Percentiles rank a stretch among this genome's conserved stretches.
phyloP scores from a whole-genome alignment of 768 basidiomycete species.

The Mycena venus region DNA sequence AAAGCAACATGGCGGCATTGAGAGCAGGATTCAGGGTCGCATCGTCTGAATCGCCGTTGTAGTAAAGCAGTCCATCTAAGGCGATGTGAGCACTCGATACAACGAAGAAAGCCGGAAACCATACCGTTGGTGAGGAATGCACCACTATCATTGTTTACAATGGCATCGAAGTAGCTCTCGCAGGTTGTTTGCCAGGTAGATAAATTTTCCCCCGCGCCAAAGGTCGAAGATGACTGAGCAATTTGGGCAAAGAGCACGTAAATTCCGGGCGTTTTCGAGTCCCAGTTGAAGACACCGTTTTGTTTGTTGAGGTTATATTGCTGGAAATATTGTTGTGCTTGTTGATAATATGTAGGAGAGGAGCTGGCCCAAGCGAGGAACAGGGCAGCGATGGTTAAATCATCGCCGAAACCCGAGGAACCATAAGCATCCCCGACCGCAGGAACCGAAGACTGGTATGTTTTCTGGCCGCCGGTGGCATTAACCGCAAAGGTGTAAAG shows the following conservation, averaged over 20 bases:
- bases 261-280: conserved; percentile 82
- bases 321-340: conserved; percentile 74
- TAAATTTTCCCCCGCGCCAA: conserved; percentile 71
- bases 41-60: conserved; percentile 84
- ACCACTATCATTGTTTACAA: conserved; percentile 69
- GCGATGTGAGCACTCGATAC: not conserved
- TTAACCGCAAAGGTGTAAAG: conserved; percentile 85
- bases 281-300: conserved; percentile 88
- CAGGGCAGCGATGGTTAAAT: conserved; percentile 81
- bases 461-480: conserved; percentile 68
- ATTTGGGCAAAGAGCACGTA: conserved; percentile 84
- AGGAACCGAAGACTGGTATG: conserved; percentile 81
- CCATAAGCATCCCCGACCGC: conserved; percentile 73
- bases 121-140: conserved; percentile 75
- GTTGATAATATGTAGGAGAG: conserved; percentile 67
- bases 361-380: conserved; percentile 82
- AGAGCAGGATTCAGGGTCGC: conserved; percentile 89
- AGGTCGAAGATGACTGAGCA: conserved; percentile 65
- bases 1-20: conserved; percentile 88
- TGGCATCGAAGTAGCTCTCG: conserved; percentile 81
- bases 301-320: conserved; percentile 66
- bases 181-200: conserved; percentile 77
- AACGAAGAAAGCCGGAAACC: not conserved
- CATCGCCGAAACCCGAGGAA: conserved; percentile 81
- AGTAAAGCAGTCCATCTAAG: conserved; percentile 85